phyloP scores from a whole-genome alignment of 768 basidiomycete species.

The Sarcodon sp. region DNA sequence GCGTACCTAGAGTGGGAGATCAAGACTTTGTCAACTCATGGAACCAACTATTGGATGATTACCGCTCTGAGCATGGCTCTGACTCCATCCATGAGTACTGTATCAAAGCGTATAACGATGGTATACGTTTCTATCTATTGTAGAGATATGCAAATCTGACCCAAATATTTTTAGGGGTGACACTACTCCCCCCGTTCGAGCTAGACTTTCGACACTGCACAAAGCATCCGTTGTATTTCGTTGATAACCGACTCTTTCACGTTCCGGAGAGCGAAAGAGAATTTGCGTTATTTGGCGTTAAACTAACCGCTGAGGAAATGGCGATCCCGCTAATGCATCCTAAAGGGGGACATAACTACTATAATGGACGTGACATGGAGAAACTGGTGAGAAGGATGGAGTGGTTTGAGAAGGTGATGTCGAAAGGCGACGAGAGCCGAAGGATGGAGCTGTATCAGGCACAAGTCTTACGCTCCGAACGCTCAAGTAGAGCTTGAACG shows the following conservation, averaged over 20 bases:
- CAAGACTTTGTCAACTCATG: constrained; percentile 26
- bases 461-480: constrained; percentile 4
- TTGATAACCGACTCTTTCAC: constrained; percentile 31
- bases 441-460: constrained; percentile 25
- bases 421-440: constrained; percentile 13
- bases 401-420: constrained; percentile 29
- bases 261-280: constrained; percentile 34
- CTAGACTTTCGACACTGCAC: constrained; percentile 44
- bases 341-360: constrained; percentile 52
- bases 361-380: constrained; percentile 42
- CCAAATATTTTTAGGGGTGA: constrained; percentile 27
- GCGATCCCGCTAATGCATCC: constrained; percentile 22
- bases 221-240: constrained; percentile 32
- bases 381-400: constrained; percentile 24
- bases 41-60: constrained; percentile 21
- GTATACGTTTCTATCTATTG: constrained; percentile 11
- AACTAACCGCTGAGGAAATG: constrained; percentile 7
- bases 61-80: constrained; percentile 22
- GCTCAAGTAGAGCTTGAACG: not conserved
- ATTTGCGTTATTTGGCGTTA: constrained; percentile 27
- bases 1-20: constrained; percentile 38
- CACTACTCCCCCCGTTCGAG: constrained; percentile 36
- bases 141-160: not conserved
- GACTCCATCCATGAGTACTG: constrained; percentile 30
- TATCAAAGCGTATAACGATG: constrained; percentile 45